Evolutionary conservation across 2,329 filamentous ascomycete genomes (phyloP), one percentile per base, ranked within the genome.

Genomic region (Alternaria angustiovoidea): DNA sequence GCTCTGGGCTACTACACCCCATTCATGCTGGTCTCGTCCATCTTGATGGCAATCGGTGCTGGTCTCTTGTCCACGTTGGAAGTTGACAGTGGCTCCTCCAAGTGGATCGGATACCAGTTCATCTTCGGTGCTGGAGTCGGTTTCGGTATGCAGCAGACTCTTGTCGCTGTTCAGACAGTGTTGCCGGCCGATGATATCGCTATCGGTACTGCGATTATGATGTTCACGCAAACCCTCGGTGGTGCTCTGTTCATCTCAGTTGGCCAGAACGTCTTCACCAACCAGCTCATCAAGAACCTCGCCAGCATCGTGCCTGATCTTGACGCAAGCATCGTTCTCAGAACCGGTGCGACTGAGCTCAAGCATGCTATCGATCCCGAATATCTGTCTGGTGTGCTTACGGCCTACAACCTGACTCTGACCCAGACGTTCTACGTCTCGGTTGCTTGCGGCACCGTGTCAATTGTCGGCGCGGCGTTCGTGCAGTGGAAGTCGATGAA

Each of bases 401-500:
- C 80, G 0, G 89, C 88, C 0, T 92, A 92, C 78, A 91, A 91
- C 70, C 73, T 80, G 24, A 82, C 88, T 0, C 75, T 92, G 38
- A 82, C 83, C 2, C 78, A 83, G 59, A 84, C 84, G 1, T 92
- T 90, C 71, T 85, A 86, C 62, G 85, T 91, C 8, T 84, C 82
- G 2, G 79, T 89, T 7, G 83, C 85, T 2, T 78, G 88, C 69
- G 81, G 83, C 0, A 80, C 80, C 7, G 57, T 89, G 8, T 84
- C 82, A 5, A 80, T 90, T 14, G 38, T 89, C 7, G 88, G 86
- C 0, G 81, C 84, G 0, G 67, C 82, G 1, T 78, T 80, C 7
- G 84, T 91, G 66, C 85, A 91, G 78, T 91, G 88, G 88, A 85
- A 82, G 73, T 88, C 81, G 64, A 87, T 91, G 70, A 91, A 91